A percentile compares a stretch with the other conserved stretches of the same genome.
Conservation (phyloP, 2,329 filamentous ascomycete species). For the Ascochyta koolunga region DNA sequence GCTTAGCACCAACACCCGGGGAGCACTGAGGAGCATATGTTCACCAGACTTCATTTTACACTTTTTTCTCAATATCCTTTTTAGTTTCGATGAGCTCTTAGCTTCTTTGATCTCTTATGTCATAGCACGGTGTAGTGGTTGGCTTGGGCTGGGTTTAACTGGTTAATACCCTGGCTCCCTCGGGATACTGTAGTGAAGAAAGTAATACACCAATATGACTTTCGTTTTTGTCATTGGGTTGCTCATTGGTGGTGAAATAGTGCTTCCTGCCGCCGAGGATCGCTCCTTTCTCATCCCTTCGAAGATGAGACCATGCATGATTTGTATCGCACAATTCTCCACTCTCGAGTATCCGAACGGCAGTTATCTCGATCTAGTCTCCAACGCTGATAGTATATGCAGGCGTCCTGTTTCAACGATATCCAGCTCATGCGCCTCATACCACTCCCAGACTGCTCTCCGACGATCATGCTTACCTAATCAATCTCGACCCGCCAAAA, state of each 20-base stretch:
- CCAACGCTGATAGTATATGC: too few relatives aligned
- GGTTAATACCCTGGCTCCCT: slow-evolving; percentile 20
- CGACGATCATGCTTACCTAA: neutral
- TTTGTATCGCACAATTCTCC: neutral
- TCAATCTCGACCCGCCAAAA: slow-evolving; percentile 38
- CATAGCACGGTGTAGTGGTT: slow-evolving; percentile 33
- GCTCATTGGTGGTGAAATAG: neutral
- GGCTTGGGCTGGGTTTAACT: slow-evolving; percentile 19
- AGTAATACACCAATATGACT: slow-evolving; percentile 28
- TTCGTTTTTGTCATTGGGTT: neutral
- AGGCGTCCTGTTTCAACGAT: neutral
- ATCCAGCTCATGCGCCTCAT: neutral
- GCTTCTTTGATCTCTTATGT: slow-evolving; percentile 39
- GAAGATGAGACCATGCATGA: neutral
- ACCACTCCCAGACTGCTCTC: neutral
- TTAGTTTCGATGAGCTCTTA: slow-evolving; percentile 42
- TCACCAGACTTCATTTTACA: slow-evolving; percentile 35
- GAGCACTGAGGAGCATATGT: slow-evolving; percentile 27
- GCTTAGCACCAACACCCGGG: slow-evolving; percentile 36
- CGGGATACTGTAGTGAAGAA: slow-evolving; percentile 35
- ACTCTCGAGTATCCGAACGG: neutral
- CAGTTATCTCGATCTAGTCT: too few relatives aligned
- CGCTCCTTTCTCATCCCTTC: neutral
- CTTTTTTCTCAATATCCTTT: slow-evolving; percentile 43
- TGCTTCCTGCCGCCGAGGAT: neutral